A percentile compares a stretch with the other conserved stretches of the same genome.
Evolutionary conservation across 495 filamentous ascomycete genomes (phyloP).

Genomic region (Daldinia grandis): DNA sequence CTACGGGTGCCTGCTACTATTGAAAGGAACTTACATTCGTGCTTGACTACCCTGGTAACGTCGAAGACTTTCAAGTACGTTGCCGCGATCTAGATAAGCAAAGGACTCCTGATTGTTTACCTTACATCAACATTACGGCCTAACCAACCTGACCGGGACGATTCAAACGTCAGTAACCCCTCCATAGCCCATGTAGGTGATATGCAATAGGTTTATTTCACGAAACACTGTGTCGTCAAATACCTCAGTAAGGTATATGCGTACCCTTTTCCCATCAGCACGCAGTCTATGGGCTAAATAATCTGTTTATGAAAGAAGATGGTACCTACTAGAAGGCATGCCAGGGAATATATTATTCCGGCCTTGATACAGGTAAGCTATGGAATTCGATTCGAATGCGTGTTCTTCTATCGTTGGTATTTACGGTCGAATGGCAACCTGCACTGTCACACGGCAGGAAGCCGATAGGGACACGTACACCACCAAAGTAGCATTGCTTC

Average conservation of each 20-base stretch:
- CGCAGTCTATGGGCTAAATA: too few species aligned
- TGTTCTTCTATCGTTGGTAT: background rate
- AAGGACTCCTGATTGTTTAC: background rate
- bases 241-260: background rate
- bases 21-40: too few species aligned
- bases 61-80: background rate
- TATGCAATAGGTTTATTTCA: background rate
- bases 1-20: background rate
- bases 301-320: background rate
- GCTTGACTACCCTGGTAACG: too few species aligned
- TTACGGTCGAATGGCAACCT: background rate
- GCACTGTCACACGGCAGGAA: background rate
- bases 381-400: background rate
- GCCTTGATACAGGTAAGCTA: background rate
- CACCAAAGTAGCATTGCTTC: conserved; percentile 1
- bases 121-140: background rate
- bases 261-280: too few species aligned
- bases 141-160: background rate
- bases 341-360: background rate
- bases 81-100: background rate
- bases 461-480: conserved; percentile 7
- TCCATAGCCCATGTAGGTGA: background rate
- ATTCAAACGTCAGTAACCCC: background rate
- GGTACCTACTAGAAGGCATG: background rate
- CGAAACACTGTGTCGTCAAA: background rate